These are phyloP conservation scores for Penicillium maclennaniae DNA, from an alignment of 495 filamentous ascomycete genomes.

Conservation along the genomic window DNA sequence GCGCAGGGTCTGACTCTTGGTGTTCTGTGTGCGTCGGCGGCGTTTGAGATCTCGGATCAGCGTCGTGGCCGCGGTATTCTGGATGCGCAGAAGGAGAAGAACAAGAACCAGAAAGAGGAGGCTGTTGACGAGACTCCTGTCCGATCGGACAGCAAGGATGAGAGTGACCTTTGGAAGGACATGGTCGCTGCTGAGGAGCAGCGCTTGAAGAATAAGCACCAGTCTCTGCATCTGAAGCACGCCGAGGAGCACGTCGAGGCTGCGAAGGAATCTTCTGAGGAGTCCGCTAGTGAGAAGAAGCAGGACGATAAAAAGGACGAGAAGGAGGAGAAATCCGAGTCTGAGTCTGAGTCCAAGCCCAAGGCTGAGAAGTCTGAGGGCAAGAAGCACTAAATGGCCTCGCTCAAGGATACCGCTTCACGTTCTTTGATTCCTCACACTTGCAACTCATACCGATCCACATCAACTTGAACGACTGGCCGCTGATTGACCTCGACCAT, in stretches of 20 bases:
- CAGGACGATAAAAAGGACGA: slow-evolving; percentile 6
- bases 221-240: slow-evolving; percentile 36
- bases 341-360: slow-evolving; percentile 7
- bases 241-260: not conserved
- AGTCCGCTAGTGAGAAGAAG: not conserved
- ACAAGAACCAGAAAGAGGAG: slow-evolving; percentile 53
- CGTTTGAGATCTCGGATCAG: slow-evolving; percentile 84
- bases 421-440: not conserved
- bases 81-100: slow-evolving; percentile 58
- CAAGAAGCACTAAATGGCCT: slow-evolving; percentile 8
- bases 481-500: not conserved
- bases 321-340: slow-evolving; percentile 9
- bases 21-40: slow-evolving; percentile 81
- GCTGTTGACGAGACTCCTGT: slow-evolving; percentile 61
- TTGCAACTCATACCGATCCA: not conserved
- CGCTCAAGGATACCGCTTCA: not conserved
- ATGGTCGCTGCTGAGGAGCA: slow-evolving; percentile 79
- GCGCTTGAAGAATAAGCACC: slow-evolving; percentile 56
- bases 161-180: slow-evolving; percentile 86
- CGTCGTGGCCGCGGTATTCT: slow-evolving; percentile 61
- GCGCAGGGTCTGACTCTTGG: slow-evolving; percentile 93
- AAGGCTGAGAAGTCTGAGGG: slow-evolving; percentile 15
- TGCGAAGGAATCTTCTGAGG: too few relatives aligned
- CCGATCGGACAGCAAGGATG: slow-evolving; percentile 57
- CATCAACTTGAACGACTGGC: not conserved